Evolutionary conservation across 2,329 filamentous ascomycete genomes (phyloP), one percentile per base, ranked within the genome.

Genomic region (Fusarium redolens): DNA sequence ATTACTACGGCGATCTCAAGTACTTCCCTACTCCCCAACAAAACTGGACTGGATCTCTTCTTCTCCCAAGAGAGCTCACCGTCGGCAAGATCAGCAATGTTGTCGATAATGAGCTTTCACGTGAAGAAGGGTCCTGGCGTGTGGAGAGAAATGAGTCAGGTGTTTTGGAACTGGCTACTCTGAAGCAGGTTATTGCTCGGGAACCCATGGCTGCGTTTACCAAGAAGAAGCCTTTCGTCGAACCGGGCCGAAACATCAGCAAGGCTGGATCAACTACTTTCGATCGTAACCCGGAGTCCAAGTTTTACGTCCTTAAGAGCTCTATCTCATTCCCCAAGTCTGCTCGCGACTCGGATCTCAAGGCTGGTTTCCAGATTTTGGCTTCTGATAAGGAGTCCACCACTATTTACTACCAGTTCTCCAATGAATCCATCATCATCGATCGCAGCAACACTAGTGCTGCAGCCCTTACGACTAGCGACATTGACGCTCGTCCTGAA

Each of bases 321-420:
- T 79, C 78, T 1, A 69, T 85, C 45, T 78, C 77, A 8, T 85
- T 85, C 72, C 78, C 82, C 1, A 59, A 69, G 18, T 73, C 78
- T 14, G 80, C 81, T 3, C 81, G 84, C 11, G 69, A 65, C n/a
- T 76, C 75, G 3, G 72, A 80, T 25, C 70, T 84, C 7, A 81
- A 81, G 66, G 82, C 81, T 22, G 84, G 84, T 18, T 82, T 85
- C 65, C 79, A 81, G 52, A 83, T 85, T 45, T 72, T 85, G 6
- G 79, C 81, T 4, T 83, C 82, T 9, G 73, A 81, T 5, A 71
- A 81, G 30, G 83, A 85, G 71, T 79, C 78, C 15, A 85, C 84
- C 8, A 80, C 77, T 15, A 81, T 85, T 43, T 84, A 84, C 74
- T 85, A 85, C 71, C 82, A 85, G 54, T 84, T 85, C 72, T 82